Percentiles rank a stretch among this genome's conserved stretches.
Conservation (phyloP, 163 green algal genomes). For the Scenedesmus sp. region DNA sequence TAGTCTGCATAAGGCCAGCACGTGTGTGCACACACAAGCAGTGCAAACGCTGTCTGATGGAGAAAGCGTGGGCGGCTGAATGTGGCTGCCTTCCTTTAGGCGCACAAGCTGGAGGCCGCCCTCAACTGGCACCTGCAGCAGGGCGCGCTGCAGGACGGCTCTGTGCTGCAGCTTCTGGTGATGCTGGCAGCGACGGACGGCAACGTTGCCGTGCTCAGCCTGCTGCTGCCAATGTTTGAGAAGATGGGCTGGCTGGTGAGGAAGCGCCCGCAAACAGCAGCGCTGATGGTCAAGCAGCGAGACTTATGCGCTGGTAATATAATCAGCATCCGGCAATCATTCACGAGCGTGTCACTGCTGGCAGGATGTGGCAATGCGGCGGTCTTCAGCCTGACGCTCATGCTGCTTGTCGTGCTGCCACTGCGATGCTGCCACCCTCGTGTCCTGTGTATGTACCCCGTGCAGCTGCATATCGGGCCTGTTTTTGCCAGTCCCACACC, state of each 20-base stretch:
- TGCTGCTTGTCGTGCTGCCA: background rate
- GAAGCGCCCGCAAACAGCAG: background rate
- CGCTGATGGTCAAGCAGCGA: background rate
- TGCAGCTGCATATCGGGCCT: slow-evolving; percentile 48
- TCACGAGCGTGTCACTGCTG: background rate
- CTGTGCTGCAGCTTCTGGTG: slow-evolving; percentile 50
- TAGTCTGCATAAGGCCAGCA: too few species aligned
- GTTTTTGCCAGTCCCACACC: slow-evolving; percentile 5
- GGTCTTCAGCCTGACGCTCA: background rate
- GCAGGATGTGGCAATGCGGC: background rate
- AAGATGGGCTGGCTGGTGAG: slow-evolving; percentile 48
- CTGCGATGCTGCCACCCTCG: background rate
- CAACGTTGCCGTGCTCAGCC: slow-evolving; percentile 33
- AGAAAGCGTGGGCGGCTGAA: background rate
- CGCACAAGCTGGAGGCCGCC: slow-evolving; percentile 39
- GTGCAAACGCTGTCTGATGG: background rate
- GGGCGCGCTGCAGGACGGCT: slow-evolving; percentile 40
- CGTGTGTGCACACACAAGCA: background rate
- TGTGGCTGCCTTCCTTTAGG: background rate
- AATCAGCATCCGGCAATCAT: background rate
- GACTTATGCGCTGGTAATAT: background rate
- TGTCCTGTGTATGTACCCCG: too few species aligned
- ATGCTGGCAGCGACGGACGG: slow-evolving; percentile 44
- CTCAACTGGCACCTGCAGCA: slow-evolving; percentile 48
- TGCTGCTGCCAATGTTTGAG: slow-evolving; percentile 51